Base-by-base conservation (phyloP, 2,329 filamentous ascomycete species). In the Ustulina deusta region DNA sequence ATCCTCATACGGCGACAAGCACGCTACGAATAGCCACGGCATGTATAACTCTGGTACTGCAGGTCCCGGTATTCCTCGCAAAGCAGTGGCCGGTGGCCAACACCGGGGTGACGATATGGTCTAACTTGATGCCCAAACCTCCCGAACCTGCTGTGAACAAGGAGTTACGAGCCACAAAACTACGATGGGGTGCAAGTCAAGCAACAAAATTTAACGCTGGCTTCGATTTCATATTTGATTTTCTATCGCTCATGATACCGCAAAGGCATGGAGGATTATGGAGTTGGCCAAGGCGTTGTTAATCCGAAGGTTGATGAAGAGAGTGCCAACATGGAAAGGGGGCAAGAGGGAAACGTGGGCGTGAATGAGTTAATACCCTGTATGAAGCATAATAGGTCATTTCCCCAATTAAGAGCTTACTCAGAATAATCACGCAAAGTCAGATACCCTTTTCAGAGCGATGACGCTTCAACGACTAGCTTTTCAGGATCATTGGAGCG, bases 1-100 rank as follows among this genome's bases (percentile, higher is more conserved):
- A 0, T 77, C 80, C 36, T 78, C 77, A 67, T 79, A 77, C 20
- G 80, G 81, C 51, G 80, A 46, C 32, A 58, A 63, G 3, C 65
- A 69, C 40, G 44, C 55, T 22, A 32, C 57, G 15, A 69, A 63
- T 51, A 63, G 64, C 11, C 61, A 72, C 7, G 66, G 66, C 11
- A 44, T 51, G 20, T 46, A 52, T 20, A 36, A 48, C 48, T 56
- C 59, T 54, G 61, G 52, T 32, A 63, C 38, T 7, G 40, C 52
- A 20, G 29, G 71, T n/a, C 54, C 63, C 13, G 63, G 69, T 5
- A 58, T 72, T 29, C 34, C 68, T 36, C 67, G 74, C 40, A 76
- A 75, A 61, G 71, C 72, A 22, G 74, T 76, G 36, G 68, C 70
- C 6, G 51, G 63, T n/a, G 61, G 68, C 25, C 29, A 67, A 6